Base-by-base conservation (phyloP, 2,329 filamentous ascomycete genomes). In the Penicillium sp. region DNA sequence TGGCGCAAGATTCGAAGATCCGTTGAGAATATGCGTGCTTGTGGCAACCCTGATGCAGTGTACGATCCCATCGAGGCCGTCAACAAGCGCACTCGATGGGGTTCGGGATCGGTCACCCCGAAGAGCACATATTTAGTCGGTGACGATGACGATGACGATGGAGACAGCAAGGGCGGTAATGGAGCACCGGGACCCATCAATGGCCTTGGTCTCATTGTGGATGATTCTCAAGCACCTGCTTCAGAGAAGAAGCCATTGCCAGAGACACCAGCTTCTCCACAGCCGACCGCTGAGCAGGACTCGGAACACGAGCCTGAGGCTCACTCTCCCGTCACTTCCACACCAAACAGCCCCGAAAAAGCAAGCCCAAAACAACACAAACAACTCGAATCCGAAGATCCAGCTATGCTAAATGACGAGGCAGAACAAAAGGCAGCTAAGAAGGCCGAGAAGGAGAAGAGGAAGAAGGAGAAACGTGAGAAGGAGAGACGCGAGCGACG, bases 1-100 rank as follows among this genome's bases (percentile, higher is more conserved):
- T 76, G 72, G 72, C 73, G 74, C 48, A 75, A 74, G 50, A 56
- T 74, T 13, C 63, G 64, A 37, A 57, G 44, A 10, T 61, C 57
- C 9, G 60, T 75, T 6, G 26, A 62, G 24, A 37, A 33, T 1
- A 26, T 56, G 42, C 69, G 73, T 9, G 54, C 50, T 26, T 65
- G 54, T 11, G 66, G 64, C 2, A 46, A 68, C 7, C 61, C 64
- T 1, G 53, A 68, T 51, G 70, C 70, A 14, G 61, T 68, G 5
- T 69, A 63, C 29, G 66, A 72, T 44, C 60, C 60, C n/a, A 53
- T 27, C 16, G 39, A 33, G 6, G 44, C 58, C 24, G 52, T 46
- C 4, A 60, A 52, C 31, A 53, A 54, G 39, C 27, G 39, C 13
- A 33, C 45, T 14, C 29, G 52, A 7, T 55, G 52, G 57, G 60